Conservation (phyloP, 2,329 filamentous ascomycete genomes). For the Cyclaneusma minus region DNA sequence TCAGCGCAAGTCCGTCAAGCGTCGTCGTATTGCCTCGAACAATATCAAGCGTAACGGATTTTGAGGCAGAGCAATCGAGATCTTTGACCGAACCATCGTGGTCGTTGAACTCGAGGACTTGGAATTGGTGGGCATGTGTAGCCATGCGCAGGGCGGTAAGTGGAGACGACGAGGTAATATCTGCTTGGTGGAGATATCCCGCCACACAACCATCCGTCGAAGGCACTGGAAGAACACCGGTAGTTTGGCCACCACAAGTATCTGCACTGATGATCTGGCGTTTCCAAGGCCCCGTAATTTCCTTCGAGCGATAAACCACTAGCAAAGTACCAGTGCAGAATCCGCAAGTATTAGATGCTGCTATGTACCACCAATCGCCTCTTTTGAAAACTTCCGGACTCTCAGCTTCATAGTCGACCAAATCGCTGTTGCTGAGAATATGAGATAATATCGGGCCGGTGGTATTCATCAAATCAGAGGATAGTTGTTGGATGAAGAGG, state of each 20-base stretch:
- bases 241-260: conserved; percentile 12
- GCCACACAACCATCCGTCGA: conserved; percentile 4
- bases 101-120: conserved; percentile 6
- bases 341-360: conserved; percentile 12
- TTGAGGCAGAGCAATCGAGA: conserved; percentile 6
- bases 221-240: conserved; percentile 8
- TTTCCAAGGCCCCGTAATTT: conserved; percentile 9
- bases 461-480: conserved; percentile 9
- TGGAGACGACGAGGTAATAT: conserved; percentile 8
- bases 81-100: conserved; percentile 8
- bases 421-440: conserved; percentile 6
- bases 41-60: conserved; percentile 6
- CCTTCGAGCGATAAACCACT: conserved; percentile 9
- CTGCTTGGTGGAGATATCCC: conserved; percentile 11
- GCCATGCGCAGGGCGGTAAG: conserved; percentile 8
- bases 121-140: conserved; percentile 10
- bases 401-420: conserved; percentile 11
- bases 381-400: conserved; percentile 12
- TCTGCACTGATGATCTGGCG: conserved; percentile 11
- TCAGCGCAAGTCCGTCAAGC: conserved; percentile 2
- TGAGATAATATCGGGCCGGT: conserved; percentile 8
- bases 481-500: conserved; percentile 10
- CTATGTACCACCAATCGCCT: conserved; percentile 11
- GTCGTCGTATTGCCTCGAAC: conserved; percentile 2
- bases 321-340: conserved; percentile 12